Evolutionary conservation across 139 green algal species (phyloP).

Genomic region (Picochlorum sp.): DNA sequence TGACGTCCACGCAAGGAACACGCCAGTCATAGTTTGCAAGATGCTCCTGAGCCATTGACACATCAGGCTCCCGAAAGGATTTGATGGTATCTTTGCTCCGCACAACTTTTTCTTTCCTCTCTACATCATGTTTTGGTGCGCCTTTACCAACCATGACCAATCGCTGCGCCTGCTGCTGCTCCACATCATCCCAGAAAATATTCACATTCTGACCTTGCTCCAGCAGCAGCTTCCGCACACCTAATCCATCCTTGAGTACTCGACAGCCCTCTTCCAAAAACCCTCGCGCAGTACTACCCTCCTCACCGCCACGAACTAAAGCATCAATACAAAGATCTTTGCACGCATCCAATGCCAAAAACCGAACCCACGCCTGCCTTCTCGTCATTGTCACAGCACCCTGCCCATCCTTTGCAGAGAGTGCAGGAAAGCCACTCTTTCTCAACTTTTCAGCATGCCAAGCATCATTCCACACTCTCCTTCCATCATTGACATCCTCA

Average conservation of each 20-base stretch:
- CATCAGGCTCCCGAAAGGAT: too few relatives aligned
- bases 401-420: slow-evolving; percentile 7
- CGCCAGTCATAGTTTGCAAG: too few relatives aligned
- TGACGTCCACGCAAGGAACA: not conserved
- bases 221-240: slow-evolving; percentile 34
- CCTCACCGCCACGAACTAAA: slow-evolving; percentile 4
- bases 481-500: too few relatives aligned
- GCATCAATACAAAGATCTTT: slow-evolving; percentile 39
- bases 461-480: too few relatives aligned
- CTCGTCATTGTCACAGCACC: slow-evolving; percentile 33
- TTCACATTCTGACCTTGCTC: not conserved
- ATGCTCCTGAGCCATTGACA: too few relatives aligned
- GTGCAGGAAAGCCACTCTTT: too few relatives aligned
- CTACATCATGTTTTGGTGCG: too few relatives aligned
- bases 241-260: slow-evolving; percentile 28
- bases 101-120: too few relatives aligned
- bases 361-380: slow-evolving; percentile 36
- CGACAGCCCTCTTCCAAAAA: slow-evolving; percentile 38
- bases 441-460: too few relatives aligned
- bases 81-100: too few relatives aligned
- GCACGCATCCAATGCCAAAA: slow-evolving; percentile 42
- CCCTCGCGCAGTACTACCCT: not conserved
- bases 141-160: too few relatives aligned
- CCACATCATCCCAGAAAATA: slow-evolving; percentile 14
- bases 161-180: not conserved